Base-by-base conservation (phyloP, 2,329 filamentous ascomycete genomes). In the Ceratocystis harringtonii region DNA sequence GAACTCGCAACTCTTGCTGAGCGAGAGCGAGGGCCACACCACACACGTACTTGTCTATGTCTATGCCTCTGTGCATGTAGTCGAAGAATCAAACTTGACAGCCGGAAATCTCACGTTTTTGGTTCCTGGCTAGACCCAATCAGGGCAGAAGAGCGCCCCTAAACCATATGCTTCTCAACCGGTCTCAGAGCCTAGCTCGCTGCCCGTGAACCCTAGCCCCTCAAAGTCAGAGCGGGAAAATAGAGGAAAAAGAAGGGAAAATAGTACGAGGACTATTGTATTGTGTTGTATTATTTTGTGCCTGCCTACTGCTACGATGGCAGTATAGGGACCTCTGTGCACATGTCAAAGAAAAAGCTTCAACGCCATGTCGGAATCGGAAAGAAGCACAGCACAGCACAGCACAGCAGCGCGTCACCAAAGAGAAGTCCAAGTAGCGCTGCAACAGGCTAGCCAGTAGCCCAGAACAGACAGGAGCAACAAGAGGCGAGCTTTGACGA, bases 111-210 rank as follows among this genome's bases (percentile, higher is more conserved):
- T n/a, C 55, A 36, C 28, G 55, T 58, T 58, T 12, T 58, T 36
- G 55, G 55, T 58, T 36, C 55, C 55, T 58, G 55, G 17, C 55
- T 58, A 58, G 55, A 10, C 55, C 55, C 15, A n/a, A 58, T 36
- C 55, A n/a, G 7, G 55, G 28, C 28, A 58, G 55, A 3, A 36
- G 55, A 58, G 55, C 55, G 55, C 28, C 55, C 55, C 55, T 58
- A 32, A 28, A 58, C 32, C 55, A 32, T 6, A 36, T 58, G 55
- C 55, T 36, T 58, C 55, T 32, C 55, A 58, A n/a, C 55, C 55
- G 55, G 55, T 58, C 55, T 58, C 55, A 32, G 55, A 58, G 10
- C 55, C 55, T 58, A 58, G 55, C 17, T n/a, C 36, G 7, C 17
- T 19, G 25, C 15, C 28, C 25, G 12, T 36, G 55, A 58, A 36